Base-by-base conservation (phyloP, 1,139 yeast species). In the Yamadazyma siamensis region DNA sequence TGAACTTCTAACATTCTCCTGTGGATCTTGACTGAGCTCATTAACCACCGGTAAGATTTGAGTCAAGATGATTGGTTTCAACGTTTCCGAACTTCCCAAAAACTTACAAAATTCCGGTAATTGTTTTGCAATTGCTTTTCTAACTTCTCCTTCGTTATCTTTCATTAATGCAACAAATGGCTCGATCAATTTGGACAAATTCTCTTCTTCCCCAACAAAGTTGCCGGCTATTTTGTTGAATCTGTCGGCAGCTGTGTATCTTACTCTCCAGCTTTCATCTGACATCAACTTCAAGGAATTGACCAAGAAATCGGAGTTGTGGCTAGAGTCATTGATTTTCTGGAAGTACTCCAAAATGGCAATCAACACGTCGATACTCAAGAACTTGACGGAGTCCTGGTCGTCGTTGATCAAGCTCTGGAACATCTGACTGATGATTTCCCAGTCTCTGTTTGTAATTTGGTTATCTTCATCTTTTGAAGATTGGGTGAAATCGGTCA, bases 221-320 rank as follows among this genome's bases (percentile, higher is more conserved):
- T 80, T 80, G 16, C 63, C 52, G 4, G 95, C 87, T 39, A 94
- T 74, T 42, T 71, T 69, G 47, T 80, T 85, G 52, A 87, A 89
- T 50, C 88, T 75, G 55, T 89, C 96, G 16, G 97, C 96, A 16
- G 95, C 95, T 77, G 94, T 88, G 61, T 91, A 94, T 50, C 98
- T 77, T 34, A 94, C 97, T 58, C 98, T 81, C 99, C 99, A 94
- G 50, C 95, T 84, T 59, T 87, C 89, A 61, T 94, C 98, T 43
- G 71, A 75, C 40, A 86, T 80, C 44, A 94, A 71, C 43, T 78
- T 77, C 40, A 82, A 70, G 39, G 59, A 54, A 38, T 76, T 71
- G 31, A 70, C 65, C 41, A 82, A 68, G 39, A 82, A 67, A 44
- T 79, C 84, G 25, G 74, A 65, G 44, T 76, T 71, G 54, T 80